Evolutionary conservation across 768 basidiomycete genomes (phyloP).

Genomic region (Tricholoma hemisulphureum): DNA sequence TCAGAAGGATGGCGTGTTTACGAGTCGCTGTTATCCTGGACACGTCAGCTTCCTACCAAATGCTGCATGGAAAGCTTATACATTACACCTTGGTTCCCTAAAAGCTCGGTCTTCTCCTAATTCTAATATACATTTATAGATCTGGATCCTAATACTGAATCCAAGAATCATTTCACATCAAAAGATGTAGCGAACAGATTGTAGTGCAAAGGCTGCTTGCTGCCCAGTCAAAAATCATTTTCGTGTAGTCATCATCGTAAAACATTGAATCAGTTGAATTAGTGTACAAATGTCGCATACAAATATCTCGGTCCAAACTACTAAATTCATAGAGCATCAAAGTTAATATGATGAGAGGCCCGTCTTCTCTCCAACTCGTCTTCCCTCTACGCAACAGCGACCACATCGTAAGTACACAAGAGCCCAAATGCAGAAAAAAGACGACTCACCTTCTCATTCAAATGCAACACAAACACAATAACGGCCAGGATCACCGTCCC

Average conservation of each 20-base stretch:
- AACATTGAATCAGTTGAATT: slow-evolving; percentile 7
- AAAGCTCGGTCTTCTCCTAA: too few species aligned
- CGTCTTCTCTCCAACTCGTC: slow-evolving; percentile 89
- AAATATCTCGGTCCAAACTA: not conserved
- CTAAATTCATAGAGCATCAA: slow-evolving; percentile 76
- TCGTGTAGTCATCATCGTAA: too few species aligned
- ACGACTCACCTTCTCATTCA: slow-evolving; percentile 83
- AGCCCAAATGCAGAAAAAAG: not conserved
- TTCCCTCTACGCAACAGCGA: slow-evolving; percentile 59
- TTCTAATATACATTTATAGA: too few species aligned
- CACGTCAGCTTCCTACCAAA: slow-evolving; percentile 18
- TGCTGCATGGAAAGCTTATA: too few species aligned
- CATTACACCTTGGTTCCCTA: too few species aligned
- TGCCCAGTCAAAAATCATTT: too few species aligned
- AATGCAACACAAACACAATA: slow-evolving; percentile 83
- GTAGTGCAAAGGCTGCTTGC: too few species aligned
- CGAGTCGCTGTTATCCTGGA: slow-evolving; percentile 23
- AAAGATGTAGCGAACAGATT: too few species aligned
- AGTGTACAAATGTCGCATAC: not conserved
- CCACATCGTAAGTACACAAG: slow-evolving; percentile 9
- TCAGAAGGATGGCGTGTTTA: slow-evolving; percentile 24
- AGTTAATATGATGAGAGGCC: slow-evolving; percentile 95
- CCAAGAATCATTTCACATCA: too few species aligned
- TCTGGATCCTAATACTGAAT: too few species aligned
- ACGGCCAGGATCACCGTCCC: slow-evolving; percentile 71